Evolutionary conservation across 805 yeast species (phyloP), one percentile per base, ranked within the genome.

Genomic region (Metschnikowia cubensis): DNA sequence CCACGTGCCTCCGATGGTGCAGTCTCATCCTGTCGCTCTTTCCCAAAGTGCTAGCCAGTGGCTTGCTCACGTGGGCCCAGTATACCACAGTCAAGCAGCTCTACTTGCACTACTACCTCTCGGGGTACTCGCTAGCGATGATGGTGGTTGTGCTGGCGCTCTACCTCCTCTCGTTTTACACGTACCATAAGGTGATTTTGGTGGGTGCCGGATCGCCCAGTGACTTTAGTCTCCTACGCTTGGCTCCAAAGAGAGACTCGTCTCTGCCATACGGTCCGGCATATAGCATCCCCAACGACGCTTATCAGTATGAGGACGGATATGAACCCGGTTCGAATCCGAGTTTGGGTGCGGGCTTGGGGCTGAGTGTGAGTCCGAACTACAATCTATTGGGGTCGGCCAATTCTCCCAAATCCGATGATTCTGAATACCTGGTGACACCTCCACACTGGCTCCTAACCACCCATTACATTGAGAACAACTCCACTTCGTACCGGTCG

Each of bases 151-250:
- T 66, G 0, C 18, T 65, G 3, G 22, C 56, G 14, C 58, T 79
- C 10, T 73, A 70, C 31, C 21, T 47, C 0, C 59, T 77, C 14
- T 70, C 76, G 18, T 41, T 83, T 4, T 73, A 73, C 55, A 69
- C 85, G 1, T 85, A 85, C 60, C 80, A 68, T 61, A 65, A 69
- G 53, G 78, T 83, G 3, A 71, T 84, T 1, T n/a, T 33, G 0
- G 65, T 66, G 1, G 89, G 89, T 0, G 76, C 86, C 0, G 92
- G 92, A 0, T 79, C 85, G 15, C 89, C 92, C 0, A 52, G 70
- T 17, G 89, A 84, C 53, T 83, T 71, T 55, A 66, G 71, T 0
- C 77, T 71, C 37, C 63, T 85, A 31, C 56, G 59, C 15, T 38
- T 37, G 64, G 76, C 34, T 35, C 46, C 15, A 47, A 36, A 18